phyloP scores from a whole-genome alignment of 2,329 filamentous ascomycete genomes.

The Tolypocladium cylindrosporum region DNA sequence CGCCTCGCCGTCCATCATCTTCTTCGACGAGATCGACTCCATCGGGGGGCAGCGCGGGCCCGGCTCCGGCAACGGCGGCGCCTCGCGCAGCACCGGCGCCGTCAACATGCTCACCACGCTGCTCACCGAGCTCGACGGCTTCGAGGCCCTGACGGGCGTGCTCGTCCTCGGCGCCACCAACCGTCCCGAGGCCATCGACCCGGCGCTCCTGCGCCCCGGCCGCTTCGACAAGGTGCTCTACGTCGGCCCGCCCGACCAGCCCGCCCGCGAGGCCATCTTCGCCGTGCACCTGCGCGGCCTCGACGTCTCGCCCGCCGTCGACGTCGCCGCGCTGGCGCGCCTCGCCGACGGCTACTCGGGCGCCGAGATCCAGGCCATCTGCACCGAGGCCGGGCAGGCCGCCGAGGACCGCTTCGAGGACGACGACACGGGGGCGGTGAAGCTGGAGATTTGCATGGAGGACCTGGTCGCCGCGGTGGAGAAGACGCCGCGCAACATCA shows the following conservation, averaged over 20 bases:
- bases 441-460: slow-evolving; percentile 26
- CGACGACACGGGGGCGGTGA: slow-evolving; percentile 13
- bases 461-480: slow-evolving; percentile 34
- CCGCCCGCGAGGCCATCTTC: slow-evolving; percentile 69
- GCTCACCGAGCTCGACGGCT: slow-evolving; percentile 92
- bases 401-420: slow-evolving; percentile 28
- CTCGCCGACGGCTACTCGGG: slow-evolving; percentile 72
- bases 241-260: slow-evolving; percentile 67
- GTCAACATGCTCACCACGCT: slow-evolving; percentile 84
- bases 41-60: slow-evolving; percentile 50
- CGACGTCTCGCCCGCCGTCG: slow-evolving; percentile 51
- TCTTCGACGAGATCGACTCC: slow-evolving; percentile 93
- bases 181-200: slow-evolving; percentile 75
- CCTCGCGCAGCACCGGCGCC: slow-evolving; percentile 30
- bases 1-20: slow-evolving; percentile 87
- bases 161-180: slow-evolving; percentile 88
- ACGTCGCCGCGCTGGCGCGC: slow-evolving; percentile 51
- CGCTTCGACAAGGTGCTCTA: slow-evolving; percentile 80
- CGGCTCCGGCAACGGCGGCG: slow-evolving; percentile 32
- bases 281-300: slow-evolving; percentile 54
- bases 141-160: slow-evolving; percentile 73
- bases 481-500: slow-evolving; percentile 47
- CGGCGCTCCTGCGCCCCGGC: slow-evolving; percentile 75
- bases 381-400: slow-evolving; percentile 32
- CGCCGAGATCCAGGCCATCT: slow-evolving; percentile 61